phyloP scores from a whole-genome alignment of 2,329 filamentous ascomycete species.

The Coniochaeta sp. region DNA sequence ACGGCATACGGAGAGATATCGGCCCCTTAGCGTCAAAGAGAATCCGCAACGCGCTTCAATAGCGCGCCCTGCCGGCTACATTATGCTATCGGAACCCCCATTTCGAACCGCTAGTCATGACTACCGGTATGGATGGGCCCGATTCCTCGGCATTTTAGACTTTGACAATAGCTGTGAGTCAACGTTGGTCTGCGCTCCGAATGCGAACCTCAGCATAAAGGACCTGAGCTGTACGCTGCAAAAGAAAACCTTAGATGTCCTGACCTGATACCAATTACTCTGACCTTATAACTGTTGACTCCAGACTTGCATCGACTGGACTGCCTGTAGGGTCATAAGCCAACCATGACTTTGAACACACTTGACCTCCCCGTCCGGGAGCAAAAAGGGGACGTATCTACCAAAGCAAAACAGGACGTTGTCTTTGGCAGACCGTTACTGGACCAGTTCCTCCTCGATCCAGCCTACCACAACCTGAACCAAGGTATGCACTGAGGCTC shows the following conservation, averaged over 20 bases:
- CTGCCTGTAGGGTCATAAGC: neutral
- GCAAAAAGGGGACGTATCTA: neutral
- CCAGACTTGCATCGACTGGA: too few species aligned
- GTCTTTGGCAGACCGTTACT: slow-evolving; percentile 34
- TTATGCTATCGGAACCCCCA: neutral
- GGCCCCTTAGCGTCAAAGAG: neutral
- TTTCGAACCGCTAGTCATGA: neutral
- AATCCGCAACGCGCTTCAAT: neutral
- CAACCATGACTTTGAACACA: neutral
- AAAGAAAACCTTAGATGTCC: neutral
- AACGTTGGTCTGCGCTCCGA: neutral
- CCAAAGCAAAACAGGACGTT: neutral
- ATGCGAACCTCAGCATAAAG: neutral
- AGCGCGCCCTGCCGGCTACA: neutral
- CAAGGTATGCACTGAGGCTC: slow-evolving; percentile 50
- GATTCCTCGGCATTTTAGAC: neutral
- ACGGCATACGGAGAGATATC: neutral
- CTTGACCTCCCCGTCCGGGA: neutral
- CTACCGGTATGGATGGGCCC: neutral
- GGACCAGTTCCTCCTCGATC: slow-evolving; percentile 62
- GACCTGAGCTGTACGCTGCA: neutral
- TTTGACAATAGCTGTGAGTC: neutral
- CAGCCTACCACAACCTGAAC: slow-evolving; percentile 67
- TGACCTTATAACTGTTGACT: neutral
- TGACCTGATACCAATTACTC: neutral